Evolutionary conservation across 2,329 filamentous ascomycete genomes (phyloP), one percentile per base, ranked within the genome.

Genomic region (Diaporthe nobilis): DNA sequence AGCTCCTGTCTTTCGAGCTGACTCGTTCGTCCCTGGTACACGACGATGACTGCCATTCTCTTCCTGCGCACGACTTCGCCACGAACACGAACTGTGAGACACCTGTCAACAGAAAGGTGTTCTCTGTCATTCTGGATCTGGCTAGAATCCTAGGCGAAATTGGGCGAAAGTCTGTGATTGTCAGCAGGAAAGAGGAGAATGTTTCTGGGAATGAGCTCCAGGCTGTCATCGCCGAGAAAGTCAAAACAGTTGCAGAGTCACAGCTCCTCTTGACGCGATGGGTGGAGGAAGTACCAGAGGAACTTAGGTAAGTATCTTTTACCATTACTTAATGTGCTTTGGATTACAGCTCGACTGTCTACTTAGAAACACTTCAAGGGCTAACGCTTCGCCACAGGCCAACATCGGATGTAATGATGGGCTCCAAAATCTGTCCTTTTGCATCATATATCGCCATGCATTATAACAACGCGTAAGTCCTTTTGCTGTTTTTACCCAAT

Each of bases 1-100:
- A 63, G 37, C 39, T 63, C 5, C n/a, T 63, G 58, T 42, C 58
- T 42, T 63, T 63, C n/a, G 58, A 63, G 58, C 22, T 63, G 58
- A 44, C 5, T 12, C 37, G 58, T 4, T 20, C 39, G n/a, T 63
- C 58, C 2, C 15, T 63, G 7, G n/a, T 63, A 28, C 37, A 17
- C 0, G 58, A 63, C 4, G 58, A 63, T 2, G 58, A 63, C n/a
- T 63, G 37, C 7, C 34, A 28, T 28, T 8, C n/a, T 17, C 37
- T 12, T 44, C 37, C 37, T 13, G 37, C 4, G 13, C 3, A 44
- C 5, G 58, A 63, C 37, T 22, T 63, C n/a, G 34, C 37, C 37
- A 28, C 58, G 10, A 22, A 44, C 39, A 10, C 13, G 3, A 9
- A 42, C 37, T 9, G 4, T 28, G 37, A 28, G n/a, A 20, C 13